These are phyloP conservation scores for Oxyria digyna DNA, from an alignment of 148 eudicot species.

Conservation along the genomic window DNA sequence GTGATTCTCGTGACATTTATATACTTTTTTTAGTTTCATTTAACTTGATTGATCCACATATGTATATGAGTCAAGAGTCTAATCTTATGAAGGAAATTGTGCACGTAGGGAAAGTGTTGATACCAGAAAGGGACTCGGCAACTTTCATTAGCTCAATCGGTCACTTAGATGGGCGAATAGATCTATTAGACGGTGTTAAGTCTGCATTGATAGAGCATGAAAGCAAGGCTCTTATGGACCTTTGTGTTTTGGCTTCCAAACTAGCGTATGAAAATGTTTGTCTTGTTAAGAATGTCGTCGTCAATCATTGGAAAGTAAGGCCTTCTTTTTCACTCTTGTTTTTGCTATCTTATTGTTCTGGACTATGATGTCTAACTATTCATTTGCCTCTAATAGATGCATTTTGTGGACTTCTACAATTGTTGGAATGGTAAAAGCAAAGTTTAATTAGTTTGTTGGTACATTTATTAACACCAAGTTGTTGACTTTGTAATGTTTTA, in stretches of 20 bases:
- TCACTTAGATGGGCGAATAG: constrained; percentile 56
- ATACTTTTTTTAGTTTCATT: neutral
- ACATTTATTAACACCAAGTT: neutral
- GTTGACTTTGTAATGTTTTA: neutral
- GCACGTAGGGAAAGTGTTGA: constrained; percentile 48
- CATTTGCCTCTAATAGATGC: constrained; percentile 39
- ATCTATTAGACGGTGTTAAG: constrained; percentile 17
- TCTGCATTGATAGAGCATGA: neutral
- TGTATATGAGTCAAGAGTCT: neutral
- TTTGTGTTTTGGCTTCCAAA: constrained; percentile 65
- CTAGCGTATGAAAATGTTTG: constrained; percentile 46
- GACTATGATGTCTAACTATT: neutral
- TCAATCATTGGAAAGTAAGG: constrained; percentile 40
- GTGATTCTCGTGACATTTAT: neutral
- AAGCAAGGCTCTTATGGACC: constrained; percentile 45
- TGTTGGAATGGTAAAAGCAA: constrained; percentile 56
- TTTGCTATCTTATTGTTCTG: neutral
- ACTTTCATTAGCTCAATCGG: constrained; percentile 71
- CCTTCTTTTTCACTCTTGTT: neutral
- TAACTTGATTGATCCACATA: neutral
- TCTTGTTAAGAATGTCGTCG: constrained; percentile 20
- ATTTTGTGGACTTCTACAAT: constrained; percentile 41
- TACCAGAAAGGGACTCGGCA: constrained; percentile 51
- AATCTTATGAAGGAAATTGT: neutral
- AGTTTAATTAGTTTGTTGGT: neutral